phyloP scores from a whole-genome alignment of 768 basidiomycete genomes.

The Mycena haematopus region DNA sequence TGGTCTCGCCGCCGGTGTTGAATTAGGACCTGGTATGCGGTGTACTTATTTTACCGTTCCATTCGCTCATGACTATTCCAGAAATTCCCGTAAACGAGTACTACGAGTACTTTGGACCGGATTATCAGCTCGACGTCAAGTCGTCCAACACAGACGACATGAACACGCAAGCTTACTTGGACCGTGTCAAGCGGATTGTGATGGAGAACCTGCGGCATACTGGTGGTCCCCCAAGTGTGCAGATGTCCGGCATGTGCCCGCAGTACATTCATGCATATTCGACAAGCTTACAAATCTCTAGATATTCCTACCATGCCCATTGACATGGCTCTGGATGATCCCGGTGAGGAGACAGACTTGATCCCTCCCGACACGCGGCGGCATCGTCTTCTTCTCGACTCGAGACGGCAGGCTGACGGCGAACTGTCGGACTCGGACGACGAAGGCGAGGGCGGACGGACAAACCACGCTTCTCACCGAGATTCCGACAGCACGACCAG shows the following conservation, averaged over 20 bases:
- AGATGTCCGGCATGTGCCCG: slow-evolving; percentile 73
- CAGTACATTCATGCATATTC: slow-evolving; percentile 2
- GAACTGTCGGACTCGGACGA: slow-evolving; percentile 98
- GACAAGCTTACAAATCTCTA: slow-evolving; percentile 38
- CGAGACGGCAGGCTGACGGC: slow-evolving; percentile 80
- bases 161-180: slow-evolving; percentile 91
- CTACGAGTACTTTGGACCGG: slow-evolving; percentile 98
- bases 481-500: slow-evolving; percentile 55
- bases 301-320: slow-evolving; percentile 87
- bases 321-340: slow-evolving; percentile 84
- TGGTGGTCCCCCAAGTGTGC: slow-evolving; percentile 91
- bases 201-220: slow-evolving; percentile 88
- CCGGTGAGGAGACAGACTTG: slow-evolving; percentile 82
- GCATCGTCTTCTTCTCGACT: slow-evolving; percentile 79
- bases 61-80: slow-evolving; percentile 38
- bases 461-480: slow-evolving; percentile 67
- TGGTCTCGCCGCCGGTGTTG: slow-evolving; percentile 95
- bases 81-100: slow-evolving; percentile 99
- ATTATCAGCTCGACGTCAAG: slow-evolving; percentile 94
- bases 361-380: slow-evolving; percentile 79
- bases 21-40: slow-evolving; percentile 79
- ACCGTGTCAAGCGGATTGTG: slow-evolving; percentile 90
- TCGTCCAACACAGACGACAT: slow-evolving; percentile 94
- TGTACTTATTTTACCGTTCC: background rate
- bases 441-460: slow-evolving; percentile 88